Evolutionary conservation across 768 basidiomycete species (phyloP), one percentile per base, ranked within the genome.

Genomic region (Chlorophyllum brunneum): DNA sequence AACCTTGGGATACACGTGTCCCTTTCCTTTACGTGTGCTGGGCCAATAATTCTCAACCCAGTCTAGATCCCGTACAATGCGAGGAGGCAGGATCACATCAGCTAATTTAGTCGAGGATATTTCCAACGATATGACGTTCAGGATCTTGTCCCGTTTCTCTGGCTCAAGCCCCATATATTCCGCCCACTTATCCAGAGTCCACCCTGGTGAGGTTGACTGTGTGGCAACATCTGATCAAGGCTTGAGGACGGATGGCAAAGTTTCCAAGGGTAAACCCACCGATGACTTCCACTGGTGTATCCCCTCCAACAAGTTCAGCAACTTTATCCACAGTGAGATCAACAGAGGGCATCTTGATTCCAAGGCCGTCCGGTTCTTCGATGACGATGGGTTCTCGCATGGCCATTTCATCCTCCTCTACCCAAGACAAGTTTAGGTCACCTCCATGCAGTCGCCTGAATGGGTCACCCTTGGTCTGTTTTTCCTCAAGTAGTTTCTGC

Each of bases 21-120:
- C 83, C 59, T 82, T 82, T 31, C 83, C 83, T 65, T 83, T 87
- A 60, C 82, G 80, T 41, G 82, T 82, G 51, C 76, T 77, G 0
- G 94, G 94, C 95, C 95, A 99, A 66, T 85, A 91, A 55, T 87
- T 89, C 65, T 97, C 93, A 5, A 98, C 95, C 95, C 95, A 99
- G 61, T 98, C 97, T 58, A 98, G 66, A 51, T 98, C 91, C 47
- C 89, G 78, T 31, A 91, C 88, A 20, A 98, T 67, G 55, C 81
- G 80, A 2, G 95, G 95, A 3, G 94, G 93, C 2, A 83, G 68
- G 20, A 99, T 83, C 65, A 78, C 77, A 58, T 89, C 81, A 7
- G 86, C 87, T 5, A 98, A 75, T 45, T 80, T 72, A 2, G 92
- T 93, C 5, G 90, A 92, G 1, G 91, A 91, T 22, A 98, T 86